Evolutionary conservation across 2,329 filamentous ascomycete genomes (phyloP).

Genomic region (Verticillium nonalfalfae): DNA sequence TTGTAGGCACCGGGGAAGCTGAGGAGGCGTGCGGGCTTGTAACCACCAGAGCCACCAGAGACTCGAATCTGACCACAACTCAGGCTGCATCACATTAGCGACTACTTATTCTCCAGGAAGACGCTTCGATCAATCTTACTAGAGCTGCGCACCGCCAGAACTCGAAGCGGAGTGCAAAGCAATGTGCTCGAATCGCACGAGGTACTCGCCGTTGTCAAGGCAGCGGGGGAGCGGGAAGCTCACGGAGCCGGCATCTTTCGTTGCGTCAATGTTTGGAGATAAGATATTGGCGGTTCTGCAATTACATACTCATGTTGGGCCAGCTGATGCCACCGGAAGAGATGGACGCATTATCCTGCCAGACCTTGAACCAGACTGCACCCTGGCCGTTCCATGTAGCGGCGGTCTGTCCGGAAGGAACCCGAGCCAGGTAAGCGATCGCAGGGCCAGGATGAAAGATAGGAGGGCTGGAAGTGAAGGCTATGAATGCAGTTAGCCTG

Average conservation of each 20-base stretch:
- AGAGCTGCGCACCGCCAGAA: slow-evolving; percentile 37
- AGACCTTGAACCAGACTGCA: slow-evolving; percentile 30
- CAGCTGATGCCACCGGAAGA: slow-evolving; percentile 25
- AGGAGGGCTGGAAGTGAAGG: slow-evolving; percentile 27
- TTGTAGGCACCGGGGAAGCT: slow-evolving; percentile 35
- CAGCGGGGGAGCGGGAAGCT: slow-evolving; percentile 34
- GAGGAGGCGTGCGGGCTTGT: slow-evolving; percentile 25
- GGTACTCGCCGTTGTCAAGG: slow-evolving; percentile 41
- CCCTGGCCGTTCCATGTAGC: slow-evolving; percentile 24
- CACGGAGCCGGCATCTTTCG: slow-evolving; percentile 10
- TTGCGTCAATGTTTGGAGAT: not conserved
- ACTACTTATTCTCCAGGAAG: no score
- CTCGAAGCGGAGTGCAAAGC: slow-evolving; percentile 35
- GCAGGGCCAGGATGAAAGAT: slow-evolving; percentile 31
- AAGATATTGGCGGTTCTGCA: no score
- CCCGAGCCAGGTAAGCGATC: slow-evolving; percentile 28
- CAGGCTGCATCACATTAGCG: not conserved
- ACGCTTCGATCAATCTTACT: slow-evolving; percentile 11
- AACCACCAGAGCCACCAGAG: slow-evolving; percentile 31
- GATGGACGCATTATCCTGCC: slow-evolving; percentile 27
- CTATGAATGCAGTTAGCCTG: slow-evolving; percentile 2
- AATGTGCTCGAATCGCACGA: slow-evolving; percentile 41
- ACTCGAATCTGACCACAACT: slow-evolving; percentile 32
- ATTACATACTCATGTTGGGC: slow-evolving; percentile 18
- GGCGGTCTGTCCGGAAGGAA: slow-evolving; percentile 23